phyloP scores from a whole-genome alignment of 2,329 filamentous ascomycete species.

The Cadophora sp. region DNA sequence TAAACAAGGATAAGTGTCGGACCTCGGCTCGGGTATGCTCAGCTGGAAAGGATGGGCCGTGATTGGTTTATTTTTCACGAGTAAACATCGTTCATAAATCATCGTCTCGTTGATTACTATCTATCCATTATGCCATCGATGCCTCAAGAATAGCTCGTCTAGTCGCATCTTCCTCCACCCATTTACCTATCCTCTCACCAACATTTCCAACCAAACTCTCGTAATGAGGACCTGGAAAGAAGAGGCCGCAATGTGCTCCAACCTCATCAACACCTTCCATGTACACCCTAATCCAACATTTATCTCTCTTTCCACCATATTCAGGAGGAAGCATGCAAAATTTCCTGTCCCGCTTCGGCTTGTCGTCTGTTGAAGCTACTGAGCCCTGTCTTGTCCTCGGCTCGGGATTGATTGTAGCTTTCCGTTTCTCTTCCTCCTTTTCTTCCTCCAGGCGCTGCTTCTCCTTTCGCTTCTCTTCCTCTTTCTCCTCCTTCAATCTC shows the following conservation, averaged over 20 bases:
- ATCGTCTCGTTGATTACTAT: neutral
- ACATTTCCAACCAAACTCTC: slow-evolving; percentile 80
- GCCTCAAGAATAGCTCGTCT: slow-evolving; percentile 35
- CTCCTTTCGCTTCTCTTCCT: slow-evolving; percentile 24
- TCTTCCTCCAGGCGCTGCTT: slow-evolving; percentile 40
- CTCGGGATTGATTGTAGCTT: slow-evolving; percentile 35
- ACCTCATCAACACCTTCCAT: slow-evolving; percentile 89
- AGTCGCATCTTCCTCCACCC: slow-evolving; percentile 68
- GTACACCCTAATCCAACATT: slow-evolving; percentile 77
- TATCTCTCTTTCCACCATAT: slow-evolving; percentile 63
- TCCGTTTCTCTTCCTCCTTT: slow-evolving; percentile 37
- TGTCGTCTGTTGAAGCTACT: slow-evolving; percentile 33
- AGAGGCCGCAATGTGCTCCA: slow-evolving; percentile 82
- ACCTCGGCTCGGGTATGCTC: slow-evolving; percentile 18
- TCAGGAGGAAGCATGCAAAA: slow-evolving; percentile 77
- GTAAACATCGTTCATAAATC: slow-evolving; percentile 1
- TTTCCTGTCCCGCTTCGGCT: slow-evolving; percentile 55
- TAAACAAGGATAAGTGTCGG: slow-evolving; percentile 10
- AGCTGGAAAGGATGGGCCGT: slow-evolving; percentile 6
- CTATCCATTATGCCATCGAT: neutral
- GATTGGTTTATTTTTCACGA: slow-evolving; percentile 6
- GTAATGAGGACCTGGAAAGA: slow-evolving; percentile 76
- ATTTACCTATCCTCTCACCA: slow-evolving; percentile 68
- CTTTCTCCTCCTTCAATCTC: slow-evolving; percentile 39
- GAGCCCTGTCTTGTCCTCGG: slow-evolving; percentile 29